Conservation (phyloP, 805 yeast genomes). For the Saturnispora besseyi region DNA sequence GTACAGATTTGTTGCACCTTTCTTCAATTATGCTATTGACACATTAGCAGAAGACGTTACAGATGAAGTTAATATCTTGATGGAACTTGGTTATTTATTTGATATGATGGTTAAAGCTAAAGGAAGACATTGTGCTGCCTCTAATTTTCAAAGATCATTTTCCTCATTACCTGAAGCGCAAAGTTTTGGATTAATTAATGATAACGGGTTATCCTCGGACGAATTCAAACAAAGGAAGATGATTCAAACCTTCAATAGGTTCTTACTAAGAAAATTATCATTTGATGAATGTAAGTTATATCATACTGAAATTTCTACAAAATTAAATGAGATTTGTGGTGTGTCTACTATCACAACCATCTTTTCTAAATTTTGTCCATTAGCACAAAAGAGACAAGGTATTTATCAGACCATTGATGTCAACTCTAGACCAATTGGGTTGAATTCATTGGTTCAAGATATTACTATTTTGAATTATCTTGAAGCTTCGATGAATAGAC, state of each 20-base stretch:
- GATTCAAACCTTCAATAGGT: conserved; percentile 49
- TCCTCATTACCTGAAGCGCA: conserved; percentile 42
- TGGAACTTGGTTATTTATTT: conserved; percentile 80
- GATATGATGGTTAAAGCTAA: conserved; percentile 84
- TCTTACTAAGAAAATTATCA: conserved; percentile 44
- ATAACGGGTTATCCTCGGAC: conserved; percentile 37
- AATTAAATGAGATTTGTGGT: conserved; percentile 30
- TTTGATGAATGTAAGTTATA: conserved; percentile 38
- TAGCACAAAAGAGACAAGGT: conserved; percentile 29
- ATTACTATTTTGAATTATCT: conserved; percentile 46
- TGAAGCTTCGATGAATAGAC: conserved; percentile 51
- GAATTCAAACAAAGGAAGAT: conserved; percentile 35
- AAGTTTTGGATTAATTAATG: conserved; percentile 43
- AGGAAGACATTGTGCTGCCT: conserved; percentile 71
- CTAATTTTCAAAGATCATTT: conserved; percentile 61
- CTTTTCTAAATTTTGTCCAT: conserved; percentile 32
- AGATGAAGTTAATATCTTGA: conserved; percentile 42
- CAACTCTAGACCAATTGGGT: conserved; percentile 28
- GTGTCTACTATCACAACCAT: conserved; percentile 36
- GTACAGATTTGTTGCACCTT: conserved; percentile 64
- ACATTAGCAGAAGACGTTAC: conserved; percentile 48
- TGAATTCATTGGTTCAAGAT: conserved; percentile 18
- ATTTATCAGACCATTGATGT: conserved; percentile 37
- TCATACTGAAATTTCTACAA: conserved; percentile 12
- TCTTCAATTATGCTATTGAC: conserved; percentile 56